Evolutionary conservation across 305 asterid species (phyloP).

Genomic region (Fraxinus albicans): DNA sequence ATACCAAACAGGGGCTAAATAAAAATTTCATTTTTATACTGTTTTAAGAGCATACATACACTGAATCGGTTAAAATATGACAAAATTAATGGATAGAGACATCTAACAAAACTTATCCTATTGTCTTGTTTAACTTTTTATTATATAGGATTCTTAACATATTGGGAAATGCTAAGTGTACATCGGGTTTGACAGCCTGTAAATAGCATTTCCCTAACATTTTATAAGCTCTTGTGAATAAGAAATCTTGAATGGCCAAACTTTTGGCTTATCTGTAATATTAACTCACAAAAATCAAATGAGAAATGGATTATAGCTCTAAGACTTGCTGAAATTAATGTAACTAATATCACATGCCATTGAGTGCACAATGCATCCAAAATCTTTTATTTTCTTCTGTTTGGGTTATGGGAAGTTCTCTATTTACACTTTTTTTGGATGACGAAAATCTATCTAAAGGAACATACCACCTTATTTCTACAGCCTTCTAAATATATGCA

Average conservation of each 20-base stretch:
- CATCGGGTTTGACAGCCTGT: too few relatives aligned
- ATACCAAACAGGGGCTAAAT: too few relatives aligned
- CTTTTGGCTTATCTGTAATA: neutral
- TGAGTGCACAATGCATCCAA: neutral
- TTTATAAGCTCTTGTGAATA: neutral
- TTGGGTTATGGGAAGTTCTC: neutral
- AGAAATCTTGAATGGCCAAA: neutral
- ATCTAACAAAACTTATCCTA: neutral
- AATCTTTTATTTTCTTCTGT: neutral
- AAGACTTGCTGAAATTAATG: neutral
- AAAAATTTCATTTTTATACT: too few relatives aligned
- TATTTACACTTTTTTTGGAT: slow-evolving; percentile 26
- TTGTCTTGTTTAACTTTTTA: too few relatives aligned
- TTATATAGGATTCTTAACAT: neutral
- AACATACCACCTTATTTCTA: neutral
- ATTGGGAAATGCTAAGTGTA: too few relatives aligned
- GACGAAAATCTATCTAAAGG: neutral
- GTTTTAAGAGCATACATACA: too few relatives aligned
- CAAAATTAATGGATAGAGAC: neutral
- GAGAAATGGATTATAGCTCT: neutral
- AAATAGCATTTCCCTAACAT: too few relatives aligned
- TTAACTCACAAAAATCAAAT: too few relatives aligned
- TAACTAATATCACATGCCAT: neutral
- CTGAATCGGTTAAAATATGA: neutral
- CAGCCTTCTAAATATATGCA: slow-evolving; percentile 4